A percentile compares a stretch with the other conserved stretches of the same genome.
These are phyloP conservation scores for Microbotryum silenes-acaulis DNA, from an alignment of 1,284 basidiomycete species.

Conservation along the genomic window DNA sequence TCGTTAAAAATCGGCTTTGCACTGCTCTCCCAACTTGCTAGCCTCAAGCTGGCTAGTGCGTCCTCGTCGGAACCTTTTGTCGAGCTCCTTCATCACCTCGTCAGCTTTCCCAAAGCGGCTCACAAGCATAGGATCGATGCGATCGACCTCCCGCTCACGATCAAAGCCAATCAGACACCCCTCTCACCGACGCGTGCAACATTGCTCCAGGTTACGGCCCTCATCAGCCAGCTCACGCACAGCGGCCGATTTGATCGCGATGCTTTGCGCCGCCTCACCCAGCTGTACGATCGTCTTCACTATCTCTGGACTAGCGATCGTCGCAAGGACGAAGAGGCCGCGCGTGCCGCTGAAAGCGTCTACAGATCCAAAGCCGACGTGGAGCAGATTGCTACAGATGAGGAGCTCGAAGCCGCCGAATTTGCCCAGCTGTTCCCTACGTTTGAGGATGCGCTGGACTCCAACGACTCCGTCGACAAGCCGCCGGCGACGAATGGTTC, in stretches of 20 bases:
- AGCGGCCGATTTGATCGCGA: not conserved
- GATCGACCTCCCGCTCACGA: conserved; percentile 26
- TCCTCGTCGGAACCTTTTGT: conserved; percentile 10
- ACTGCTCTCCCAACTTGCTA: conserved; percentile 14
- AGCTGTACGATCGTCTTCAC: conserved; percentile 60
- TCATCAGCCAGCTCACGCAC: conserved; percentile 10
- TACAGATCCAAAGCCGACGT: conserved; percentile 65
- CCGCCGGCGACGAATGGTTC: not conserved
- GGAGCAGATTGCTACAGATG: conserved; percentile 58
- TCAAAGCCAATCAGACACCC: conserved; percentile 25
- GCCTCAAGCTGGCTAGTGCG: not conserved
- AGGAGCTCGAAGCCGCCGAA: conserved; percentile 43
- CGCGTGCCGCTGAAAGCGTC: conserved; percentile 61
- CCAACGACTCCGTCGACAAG: conserved; percentile 31
- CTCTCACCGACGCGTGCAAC: conserved; percentile 26
- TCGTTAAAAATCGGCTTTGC: conserved; percentile 29
- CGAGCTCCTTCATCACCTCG: conserved; percentile 13
- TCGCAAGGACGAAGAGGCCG: conserved; percentile 58
- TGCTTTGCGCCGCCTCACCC: conserved; percentile 44
- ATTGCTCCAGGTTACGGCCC: conserved; percentile 25
- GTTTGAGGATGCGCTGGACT: conserved; percentile 46
- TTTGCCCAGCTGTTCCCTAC: conserved; percentile 35
- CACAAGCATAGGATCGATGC: conserved; percentile 2
- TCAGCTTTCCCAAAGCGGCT: conserved; percentile 17
- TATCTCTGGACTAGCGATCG: conserved; percentile 77